These are phyloP conservation scores for Trichocladium antarcticum DNA, from an alignment of 495 filamentous ascomycete genomes.

Conservation along the genomic window DNA sequence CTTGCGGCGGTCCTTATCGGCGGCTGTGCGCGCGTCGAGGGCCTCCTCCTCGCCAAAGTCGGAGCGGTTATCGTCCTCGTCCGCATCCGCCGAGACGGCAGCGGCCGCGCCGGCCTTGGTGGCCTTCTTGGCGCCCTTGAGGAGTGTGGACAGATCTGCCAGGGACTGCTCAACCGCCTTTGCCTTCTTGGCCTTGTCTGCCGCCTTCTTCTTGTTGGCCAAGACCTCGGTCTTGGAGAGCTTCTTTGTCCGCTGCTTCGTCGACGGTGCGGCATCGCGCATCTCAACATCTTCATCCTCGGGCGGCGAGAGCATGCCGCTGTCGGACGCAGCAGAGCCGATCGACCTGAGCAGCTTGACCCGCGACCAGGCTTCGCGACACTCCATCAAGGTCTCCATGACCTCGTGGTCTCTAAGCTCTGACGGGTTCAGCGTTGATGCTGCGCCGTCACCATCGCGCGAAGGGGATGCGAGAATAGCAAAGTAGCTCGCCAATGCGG, in stretches of 20 bases:
- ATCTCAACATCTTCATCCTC: constrained; percentile 26
- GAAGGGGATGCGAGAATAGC: constrained; percentile 70
- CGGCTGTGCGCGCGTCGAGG: constrained; percentile 43
- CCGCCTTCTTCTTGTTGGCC: constrained; percentile 21
- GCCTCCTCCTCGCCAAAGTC: constrained; percentile 55
- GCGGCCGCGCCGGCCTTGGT: constrained; percentile 25
- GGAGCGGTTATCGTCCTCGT: constrained; percentile 40
- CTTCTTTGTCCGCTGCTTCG: constrained; percentile 21
- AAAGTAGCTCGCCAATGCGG: constrained; percentile 84
- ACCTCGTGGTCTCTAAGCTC: constrained; percentile 78
- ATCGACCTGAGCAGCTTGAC: constrained; percentile 49
- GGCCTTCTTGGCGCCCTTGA: constrained; percentile 32
- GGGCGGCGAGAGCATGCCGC: constrained; percentile 28
- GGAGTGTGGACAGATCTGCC: constrained; percentile 36
- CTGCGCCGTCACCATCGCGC: constrained; percentile 39
- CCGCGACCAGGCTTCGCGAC: constrained; percentile 66
- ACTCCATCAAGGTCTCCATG: constrained; percentile 74
- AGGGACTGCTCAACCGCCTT: constrained; percentile 39
- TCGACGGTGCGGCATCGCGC: constrained; percentile 16
- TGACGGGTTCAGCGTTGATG: constrained; percentile 48
- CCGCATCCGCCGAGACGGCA: constrained; percentile 20
- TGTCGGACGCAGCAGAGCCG: constrained; percentile 8
- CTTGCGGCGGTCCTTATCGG: constrained; percentile 75
- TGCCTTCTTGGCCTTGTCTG: constrained; percentile 32
- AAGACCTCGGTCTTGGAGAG: constrained; percentile 24